A percentile compares a stretch with the other conserved stretches of the same genome.
phyloP scores from a whole-genome alignment of 441 rosid species.

The Corymbia citriodora region DNA sequence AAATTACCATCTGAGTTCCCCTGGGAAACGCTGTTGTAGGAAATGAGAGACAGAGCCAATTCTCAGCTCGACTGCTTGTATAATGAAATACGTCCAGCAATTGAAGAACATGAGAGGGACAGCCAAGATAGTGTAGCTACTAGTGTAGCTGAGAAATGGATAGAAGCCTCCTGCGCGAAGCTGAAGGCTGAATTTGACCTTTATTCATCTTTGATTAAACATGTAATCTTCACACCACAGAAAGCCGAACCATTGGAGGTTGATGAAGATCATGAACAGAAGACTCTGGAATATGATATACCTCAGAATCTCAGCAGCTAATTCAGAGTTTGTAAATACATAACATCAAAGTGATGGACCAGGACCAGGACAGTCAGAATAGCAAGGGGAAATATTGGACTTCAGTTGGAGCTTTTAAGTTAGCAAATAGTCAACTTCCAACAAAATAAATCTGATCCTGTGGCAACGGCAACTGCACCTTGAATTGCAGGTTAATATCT shows the following conservation, averaged over 20 bases:
- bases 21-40: slow-evolving; percentile 32
- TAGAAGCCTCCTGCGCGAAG: slow-evolving; percentile 68
- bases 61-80: slow-evolving; percentile 48
- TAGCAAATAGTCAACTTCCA: neutral
- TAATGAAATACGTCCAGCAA: slow-evolving; percentile 79
- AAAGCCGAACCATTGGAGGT: slow-evolving; percentile 1
- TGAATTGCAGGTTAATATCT: neutral
- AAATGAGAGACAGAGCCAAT: slow-evolving; percentile 56
- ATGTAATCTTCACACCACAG: slow-evolving; percentile 43
- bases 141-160: slow-evolving; percentile 95
- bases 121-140: slow-evolving; percentile 88
- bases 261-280: neutral
- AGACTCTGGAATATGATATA: neutral
- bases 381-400: neutral
- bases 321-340: neutral
- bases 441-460: neutral
- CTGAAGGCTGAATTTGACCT: slow-evolving; percentile 86
- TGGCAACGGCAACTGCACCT: neutral
- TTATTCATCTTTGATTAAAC: slow-evolving; percentile 60
- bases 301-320: neutral
- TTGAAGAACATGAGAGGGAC: slow-evolving; percentile 93
- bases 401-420: neutral
- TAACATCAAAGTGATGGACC: neutral
- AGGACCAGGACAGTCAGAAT: neutral
- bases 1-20: neutral